A percentile compares a stretch with the other conserved stretches of the same genome.
Conservation (phyloP, 345 rosid species). For the Euphorbia lathyris region DNA sequence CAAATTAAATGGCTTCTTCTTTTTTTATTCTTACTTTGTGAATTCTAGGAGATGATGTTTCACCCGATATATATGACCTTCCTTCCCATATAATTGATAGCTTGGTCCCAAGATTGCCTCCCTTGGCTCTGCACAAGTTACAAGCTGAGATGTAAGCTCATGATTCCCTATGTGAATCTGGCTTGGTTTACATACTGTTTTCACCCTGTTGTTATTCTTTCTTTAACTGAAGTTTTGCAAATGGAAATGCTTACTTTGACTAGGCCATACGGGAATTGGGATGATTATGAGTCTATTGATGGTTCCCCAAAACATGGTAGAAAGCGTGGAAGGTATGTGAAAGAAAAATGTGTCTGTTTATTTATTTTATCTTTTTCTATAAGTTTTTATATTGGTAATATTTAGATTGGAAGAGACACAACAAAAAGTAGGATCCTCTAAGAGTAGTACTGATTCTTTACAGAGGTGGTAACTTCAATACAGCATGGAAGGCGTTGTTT, state of each 20-base stretch:
- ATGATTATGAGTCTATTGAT: conserved; percentile 38
- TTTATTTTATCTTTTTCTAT: not conserved
- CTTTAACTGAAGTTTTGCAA: not conserved
- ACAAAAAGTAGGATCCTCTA: not conserved
- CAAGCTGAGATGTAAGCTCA: conserved; percentile 53
- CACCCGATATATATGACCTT: conserved; percentile 51
- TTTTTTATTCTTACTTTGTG: not conserved
- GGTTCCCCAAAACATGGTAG: conserved; percentile 39
- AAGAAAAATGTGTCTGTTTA: not conserved
- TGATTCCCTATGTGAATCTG: not conserved
- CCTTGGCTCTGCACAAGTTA: conserved; percentile 61
- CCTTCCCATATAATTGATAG: conserved; percentile 55
- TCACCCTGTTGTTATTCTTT: not conserved
- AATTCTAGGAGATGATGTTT: conserved; percentile 37
- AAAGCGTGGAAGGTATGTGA: conserved; percentile 66
- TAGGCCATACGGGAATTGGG: conserved; percentile 56
- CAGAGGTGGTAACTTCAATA: conserved; percentile 47
- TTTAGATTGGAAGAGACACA: not conserved
- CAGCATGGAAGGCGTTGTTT: conserved; percentile 59
- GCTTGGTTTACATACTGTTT: not conserved
- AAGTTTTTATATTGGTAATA: not conserved
- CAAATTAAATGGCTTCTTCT: not conserved
- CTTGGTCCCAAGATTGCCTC: conserved; percentile 52
- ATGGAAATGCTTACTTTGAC: conserved; percentile 15
- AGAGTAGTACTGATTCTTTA: conserved; percentile 10